A percentile compares a stretch with the other conserved stretches of the same genome.
Evolutionary conservation across 1,139 yeast species (phyloP).

Genomic region (Suhomyces guaymorum): DNA sequence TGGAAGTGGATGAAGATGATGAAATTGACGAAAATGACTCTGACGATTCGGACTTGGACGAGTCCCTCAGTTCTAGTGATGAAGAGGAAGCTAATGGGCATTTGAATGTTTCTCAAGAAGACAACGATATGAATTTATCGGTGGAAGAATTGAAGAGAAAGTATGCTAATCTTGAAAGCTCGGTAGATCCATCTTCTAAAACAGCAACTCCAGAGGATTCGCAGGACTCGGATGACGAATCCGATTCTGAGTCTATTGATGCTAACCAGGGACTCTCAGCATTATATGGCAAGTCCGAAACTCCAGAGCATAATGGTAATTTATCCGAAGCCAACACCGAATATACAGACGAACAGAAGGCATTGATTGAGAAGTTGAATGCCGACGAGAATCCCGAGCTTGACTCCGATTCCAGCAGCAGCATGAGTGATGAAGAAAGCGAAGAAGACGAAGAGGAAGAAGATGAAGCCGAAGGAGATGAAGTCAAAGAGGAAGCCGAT

Average conservation of each 20-base stretch:
- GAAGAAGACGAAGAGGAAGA: constrained; percentile 17
- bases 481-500: constrained; percentile 4
- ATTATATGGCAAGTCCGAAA: constrained; percentile 27
- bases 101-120: constrained; percentile 1
- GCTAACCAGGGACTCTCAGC: constrained; percentile 33
- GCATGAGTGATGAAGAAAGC: constrained; percentile 11
- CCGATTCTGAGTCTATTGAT: constrained; percentile 16
- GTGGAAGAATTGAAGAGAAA: constrained; percentile 67
- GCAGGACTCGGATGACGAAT: constrained; percentile 8
- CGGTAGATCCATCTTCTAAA: constrained; percentile 17
- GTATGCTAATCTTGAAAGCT: constrained; percentile 52
- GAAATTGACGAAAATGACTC: too few species aligned
- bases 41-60: constrained; percentile 25
- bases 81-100: constrained; percentile 24
- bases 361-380: constrained; percentile 27
- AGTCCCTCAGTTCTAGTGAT: constrained; percentile 22
- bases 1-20: constrained; percentile 20
- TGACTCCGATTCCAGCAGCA: constrained; percentile 27
- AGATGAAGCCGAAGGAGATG: constrained; percentile 14
- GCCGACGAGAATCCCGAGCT: constrained; percentile 18
- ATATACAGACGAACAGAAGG: constrained; percentile 39
- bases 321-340: constrained; percentile 17
- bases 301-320: constrained; percentile 3
- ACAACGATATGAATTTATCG: constrained; percentile 56
- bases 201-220: constrained; percentile 8